Evolutionary conservation across 768 basidiomycete species (phyloP).

Genomic region (Russula griseocarnosa): DNA sequence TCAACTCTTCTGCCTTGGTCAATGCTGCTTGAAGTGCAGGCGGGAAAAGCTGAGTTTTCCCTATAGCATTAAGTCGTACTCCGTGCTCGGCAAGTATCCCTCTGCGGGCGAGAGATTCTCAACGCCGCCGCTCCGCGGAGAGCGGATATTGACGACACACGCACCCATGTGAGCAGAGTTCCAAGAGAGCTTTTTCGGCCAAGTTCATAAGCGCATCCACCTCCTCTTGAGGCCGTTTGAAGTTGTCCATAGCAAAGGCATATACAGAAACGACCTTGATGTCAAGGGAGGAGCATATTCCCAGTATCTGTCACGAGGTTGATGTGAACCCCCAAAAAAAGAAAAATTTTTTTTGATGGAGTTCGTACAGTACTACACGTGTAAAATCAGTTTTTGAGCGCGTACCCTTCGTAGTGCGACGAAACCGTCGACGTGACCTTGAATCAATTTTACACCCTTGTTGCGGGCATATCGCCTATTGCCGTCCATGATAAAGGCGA

Average conservation of each 20-base stretch:
- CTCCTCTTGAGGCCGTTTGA: slow-evolving; percentile 80
- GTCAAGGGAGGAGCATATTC: slow-evolving; percentile 76
- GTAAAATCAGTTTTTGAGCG: background rate
- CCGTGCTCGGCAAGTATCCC: slow-evolving; percentile 78
- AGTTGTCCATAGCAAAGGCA: slow-evolving; percentile 98
- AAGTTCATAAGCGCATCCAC: slow-evolving; percentile 86
- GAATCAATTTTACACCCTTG: slow-evolving; percentile 55
- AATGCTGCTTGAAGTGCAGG: slow-evolving; percentile 66
- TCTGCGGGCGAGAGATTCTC: slow-evolving; percentile 39
- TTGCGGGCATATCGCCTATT: slow-evolving; percentile 85
- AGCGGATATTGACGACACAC: slow-evolving; percentile 44
- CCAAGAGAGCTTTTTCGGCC: slow-evolving; percentile 69
- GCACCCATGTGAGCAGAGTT: slow-evolving; percentile 79
- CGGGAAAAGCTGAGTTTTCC: slow-evolving; percentile 72
- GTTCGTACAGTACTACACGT: background rate
- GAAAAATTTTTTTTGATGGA: background rate
- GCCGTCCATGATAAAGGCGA: slow-evolving; percentile 97
- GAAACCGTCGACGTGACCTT: slow-evolving; percentile 88
- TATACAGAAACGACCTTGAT: slow-evolving; percentile 89
- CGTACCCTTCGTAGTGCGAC: slow-evolving; percentile 71
- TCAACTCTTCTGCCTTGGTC: slow-evolving; percentile 69
- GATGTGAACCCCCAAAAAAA: background rate
- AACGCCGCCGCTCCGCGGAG: background rate
- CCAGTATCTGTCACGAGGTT: slow-evolving; percentile 56
- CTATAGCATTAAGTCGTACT: slow-evolving; percentile 80